Percentiles rank a stretch among this genome's conserved stretches.
These are phyloP conservation scores for Linum trigynum DNA, from an alignment of 345 rosid species.

Conservation along the genomic window DNA sequence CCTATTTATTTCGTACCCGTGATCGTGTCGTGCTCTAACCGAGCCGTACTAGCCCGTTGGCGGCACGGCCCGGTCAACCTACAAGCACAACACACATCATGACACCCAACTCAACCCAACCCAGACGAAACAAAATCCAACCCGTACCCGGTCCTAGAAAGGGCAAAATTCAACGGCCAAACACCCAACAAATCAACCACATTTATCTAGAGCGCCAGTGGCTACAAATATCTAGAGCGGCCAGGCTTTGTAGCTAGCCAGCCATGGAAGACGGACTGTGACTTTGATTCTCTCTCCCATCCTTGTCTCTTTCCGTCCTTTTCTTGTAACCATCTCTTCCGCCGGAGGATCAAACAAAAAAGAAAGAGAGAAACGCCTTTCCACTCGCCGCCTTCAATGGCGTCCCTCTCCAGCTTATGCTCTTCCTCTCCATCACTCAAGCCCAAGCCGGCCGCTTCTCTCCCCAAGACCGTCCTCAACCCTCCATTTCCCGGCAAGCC, in stretches of 20 bases:
- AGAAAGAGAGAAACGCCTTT: not conserved
- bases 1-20: no score
- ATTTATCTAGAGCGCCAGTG: no score
- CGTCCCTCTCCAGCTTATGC: constrained; percentile 42
- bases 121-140: no score
- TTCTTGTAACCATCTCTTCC: not conserved
- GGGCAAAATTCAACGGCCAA: no score
- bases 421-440: constrained; percentile 37
- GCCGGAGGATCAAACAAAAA: not conserved
- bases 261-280: constrained; percentile 7
- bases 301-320: constrained; percentile 2
- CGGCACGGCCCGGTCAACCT: no score
- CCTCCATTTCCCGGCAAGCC: not conserved
- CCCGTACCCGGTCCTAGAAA: no score
- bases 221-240: not conserved
- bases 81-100: no score
- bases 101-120: no score
- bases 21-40: no score
- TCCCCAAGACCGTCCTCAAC: constrained; percentile 8
- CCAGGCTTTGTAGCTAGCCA: not conserved
- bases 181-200: no score
- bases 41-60: no score
- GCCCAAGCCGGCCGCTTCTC: constrained; percentile 15
- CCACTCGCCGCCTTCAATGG: constrained; percentile 33
- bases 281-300: not conserved